phyloP scores from a whole-genome alignment of 768 basidiomycete species.

The Phylloporus arenicola region DNA sequence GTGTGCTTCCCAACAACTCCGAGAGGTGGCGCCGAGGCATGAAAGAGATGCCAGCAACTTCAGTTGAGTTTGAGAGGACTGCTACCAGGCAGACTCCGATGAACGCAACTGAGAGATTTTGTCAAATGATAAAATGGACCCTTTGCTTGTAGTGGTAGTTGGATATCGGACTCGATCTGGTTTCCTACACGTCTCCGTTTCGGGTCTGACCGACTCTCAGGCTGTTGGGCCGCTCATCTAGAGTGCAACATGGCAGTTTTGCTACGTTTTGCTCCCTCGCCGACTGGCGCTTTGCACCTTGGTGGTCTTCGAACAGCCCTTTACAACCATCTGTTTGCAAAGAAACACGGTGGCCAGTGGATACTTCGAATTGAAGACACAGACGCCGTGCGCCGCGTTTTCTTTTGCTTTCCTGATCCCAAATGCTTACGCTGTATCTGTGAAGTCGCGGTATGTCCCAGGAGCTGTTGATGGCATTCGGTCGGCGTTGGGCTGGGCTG shows the following conservation, averaged over 20 bases:
- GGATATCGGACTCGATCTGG: too few relatives aligned
- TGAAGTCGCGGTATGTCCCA: constrained; percentile 72
- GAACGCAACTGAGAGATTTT: too few relatives aligned
- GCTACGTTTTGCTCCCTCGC: constrained; percentile 93
- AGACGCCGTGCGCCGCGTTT: constrained; percentile 62
- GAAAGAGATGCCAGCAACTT: too few relatives aligned
- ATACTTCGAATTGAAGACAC: constrained; percentile 94
- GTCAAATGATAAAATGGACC: too few relatives aligned
- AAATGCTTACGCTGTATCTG: not conserved
- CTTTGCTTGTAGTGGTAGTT: too few relatives aligned
- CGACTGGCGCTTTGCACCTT: constrained; percentile 90
- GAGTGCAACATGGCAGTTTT: constrained; percentile 43
- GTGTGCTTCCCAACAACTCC: too few relatives aligned
- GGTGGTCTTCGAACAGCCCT: constrained; percentile 93
- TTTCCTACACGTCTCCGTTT: too few relatives aligned
- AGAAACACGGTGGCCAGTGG: constrained; percentile 82
- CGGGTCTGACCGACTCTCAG: too few relatives aligned
- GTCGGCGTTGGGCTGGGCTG: constrained; percentile 81
- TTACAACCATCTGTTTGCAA: constrained; percentile 85
- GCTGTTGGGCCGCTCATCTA: too few relatives aligned
- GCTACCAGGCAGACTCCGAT: too few relatives aligned
- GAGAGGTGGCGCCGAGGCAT: too few relatives aligned
- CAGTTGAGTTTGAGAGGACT: too few relatives aligned
- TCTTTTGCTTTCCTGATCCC: not conserved
- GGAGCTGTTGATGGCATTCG: constrained; percentile 81